Conservation (phyloP, 2,329 filamentous ascomycete genomes). For the Fusarium succisae region DNA sequence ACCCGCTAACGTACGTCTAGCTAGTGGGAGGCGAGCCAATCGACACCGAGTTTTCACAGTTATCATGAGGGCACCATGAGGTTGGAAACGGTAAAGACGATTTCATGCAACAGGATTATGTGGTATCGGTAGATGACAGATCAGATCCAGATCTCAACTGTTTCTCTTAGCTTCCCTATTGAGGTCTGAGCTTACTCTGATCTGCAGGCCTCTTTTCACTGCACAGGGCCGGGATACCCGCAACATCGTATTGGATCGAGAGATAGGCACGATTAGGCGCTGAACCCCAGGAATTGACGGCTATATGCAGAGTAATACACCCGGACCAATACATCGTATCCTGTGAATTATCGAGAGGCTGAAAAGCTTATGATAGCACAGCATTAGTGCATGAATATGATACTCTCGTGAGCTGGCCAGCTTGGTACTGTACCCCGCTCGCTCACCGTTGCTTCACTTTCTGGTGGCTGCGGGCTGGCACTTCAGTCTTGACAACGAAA, state of each 20-base stretch:
- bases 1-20: slow-evolving; percentile 4
- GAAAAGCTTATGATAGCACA: background rate
- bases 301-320: slow-evolving; percentile 6
- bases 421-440: background rate
- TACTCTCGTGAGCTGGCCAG: background rate
- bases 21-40: slow-evolving; percentile 10
- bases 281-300: background rate
- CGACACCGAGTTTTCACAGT: background rate
- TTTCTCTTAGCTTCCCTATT: background rate
- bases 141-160: slow-evolving; percentile 7
- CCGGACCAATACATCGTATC: background rate
- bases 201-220: background rate
- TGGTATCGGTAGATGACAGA: slow-evolving; percentile 1
- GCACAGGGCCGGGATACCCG: background rate
- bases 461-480: slow-evolving; percentile 1
- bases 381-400: slow-evolving; percentile 1
- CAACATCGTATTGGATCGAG: background rate
- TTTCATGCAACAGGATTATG: background rate
- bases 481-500: slow-evolving; percentile 6
- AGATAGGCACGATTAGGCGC: slow-evolving; percentile 4
- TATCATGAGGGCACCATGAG: background rate
- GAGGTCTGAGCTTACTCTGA: background rate
- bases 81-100: slow-evolving; percentile 5
- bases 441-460: slow-evolving; percentile 3
- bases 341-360: background rate